Evolutionary conservation across 208 protist species (phyloP).

Genomic region (Trypanosoma cruzi): DNA sequence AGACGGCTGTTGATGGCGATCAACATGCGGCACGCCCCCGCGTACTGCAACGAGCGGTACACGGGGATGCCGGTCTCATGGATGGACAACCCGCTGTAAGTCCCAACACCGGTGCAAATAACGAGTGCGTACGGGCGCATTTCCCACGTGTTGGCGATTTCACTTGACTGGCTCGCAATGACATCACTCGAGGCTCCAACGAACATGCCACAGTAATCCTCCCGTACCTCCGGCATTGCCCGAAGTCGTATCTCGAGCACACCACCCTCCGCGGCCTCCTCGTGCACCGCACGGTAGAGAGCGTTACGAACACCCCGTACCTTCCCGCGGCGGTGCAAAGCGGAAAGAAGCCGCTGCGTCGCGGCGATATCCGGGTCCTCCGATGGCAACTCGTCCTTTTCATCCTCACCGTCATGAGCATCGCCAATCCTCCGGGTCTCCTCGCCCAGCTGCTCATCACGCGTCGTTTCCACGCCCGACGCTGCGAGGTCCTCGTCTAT

Average conservation of each 20-base stretch:
- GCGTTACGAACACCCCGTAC: constrained; percentile 37
- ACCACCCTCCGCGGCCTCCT: constrained; percentile 21
- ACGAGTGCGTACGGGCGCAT: constrained; percentile 40
- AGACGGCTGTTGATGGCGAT: constrained; percentile 39
- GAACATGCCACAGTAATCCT: constrained; percentile 54
- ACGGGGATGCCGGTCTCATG: constrained; percentile 66
- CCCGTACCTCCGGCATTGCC: constrained; percentile 45
- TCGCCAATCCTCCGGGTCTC: background rate
- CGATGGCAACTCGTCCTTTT: background rate
- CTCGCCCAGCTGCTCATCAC: background rate
- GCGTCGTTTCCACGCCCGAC: background rate
- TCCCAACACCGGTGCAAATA: constrained; percentile 43
- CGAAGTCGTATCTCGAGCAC: constrained; percentile 49
- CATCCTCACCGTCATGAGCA: background rate
- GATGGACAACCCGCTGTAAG: constrained; percentile 50
- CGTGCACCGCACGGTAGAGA: constrained; percentile 50
- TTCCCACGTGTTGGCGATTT: constrained; percentile 48
- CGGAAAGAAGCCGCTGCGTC: constrained; percentile 16
- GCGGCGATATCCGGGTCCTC: constrained; percentile 15
- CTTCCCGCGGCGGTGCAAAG: constrained; percentile 25
- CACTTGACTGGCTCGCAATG: constrained; percentile 35
- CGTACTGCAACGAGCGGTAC: constrained; percentile 61
- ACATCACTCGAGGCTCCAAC: constrained; percentile 23
- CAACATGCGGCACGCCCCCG: constrained; percentile 46
- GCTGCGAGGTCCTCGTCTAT: constrained; percentile 11